Conservation (phyloP, 768 basidiomycete species). For the Asterophora parasitica region DNA sequence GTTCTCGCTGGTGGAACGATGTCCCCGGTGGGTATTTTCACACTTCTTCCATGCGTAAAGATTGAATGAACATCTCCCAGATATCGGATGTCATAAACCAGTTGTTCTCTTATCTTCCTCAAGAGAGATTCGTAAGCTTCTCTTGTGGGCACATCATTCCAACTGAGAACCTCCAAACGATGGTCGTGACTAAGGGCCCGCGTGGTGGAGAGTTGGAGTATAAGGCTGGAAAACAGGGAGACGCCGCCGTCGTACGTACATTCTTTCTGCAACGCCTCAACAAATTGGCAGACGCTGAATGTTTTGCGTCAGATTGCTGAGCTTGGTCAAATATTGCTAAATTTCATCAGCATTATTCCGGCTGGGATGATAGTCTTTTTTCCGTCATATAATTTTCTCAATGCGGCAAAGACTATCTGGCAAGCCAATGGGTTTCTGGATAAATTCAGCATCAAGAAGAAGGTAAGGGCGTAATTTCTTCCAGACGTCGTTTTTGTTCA, state of each 20-base stretch:
- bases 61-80: slow-evolving; percentile 34
- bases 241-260: slow-evolving; percentile 54
- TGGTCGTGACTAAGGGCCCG: slow-evolving; percentile 74
- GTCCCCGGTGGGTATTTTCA: slow-evolving; percentile 72
- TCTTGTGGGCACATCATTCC: slow-evolving; percentile 95
- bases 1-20: slow-evolving; percentile 95
- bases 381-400: slow-evolving; percentile 84
- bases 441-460: slow-evolving; percentile 68
- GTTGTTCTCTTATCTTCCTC: slow-evolving; percentile 63
- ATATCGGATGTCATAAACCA: slow-evolving; percentile 84
- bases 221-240: slow-evolving; percentile 70
- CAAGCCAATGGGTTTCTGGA: slow-evolving; percentile 51
- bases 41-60: not conserved
- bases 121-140: slow-evolving; percentile 67
- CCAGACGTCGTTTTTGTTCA: not conserved
- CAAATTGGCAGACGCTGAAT: not conserved
- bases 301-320: slow-evolving; percentile 56
- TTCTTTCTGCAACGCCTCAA: not conserved
- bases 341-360: slow-evolving; percentile 72
- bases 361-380: slow-evolving; percentile 92
- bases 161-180: slow-evolving; percentile 64
- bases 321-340: slow-evolving; percentile 79
- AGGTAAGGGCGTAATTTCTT: slow-evolving; percentile 36
- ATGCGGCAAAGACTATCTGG: slow-evolving; percentile 66
- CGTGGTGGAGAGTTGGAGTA: slow-evolving; percentile 72